These are phyloP conservation scores for Fusarium sp. DNA, from an alignment of 2,329 filamentous ascomycete species.

Conservation along the genomic window DNA sequence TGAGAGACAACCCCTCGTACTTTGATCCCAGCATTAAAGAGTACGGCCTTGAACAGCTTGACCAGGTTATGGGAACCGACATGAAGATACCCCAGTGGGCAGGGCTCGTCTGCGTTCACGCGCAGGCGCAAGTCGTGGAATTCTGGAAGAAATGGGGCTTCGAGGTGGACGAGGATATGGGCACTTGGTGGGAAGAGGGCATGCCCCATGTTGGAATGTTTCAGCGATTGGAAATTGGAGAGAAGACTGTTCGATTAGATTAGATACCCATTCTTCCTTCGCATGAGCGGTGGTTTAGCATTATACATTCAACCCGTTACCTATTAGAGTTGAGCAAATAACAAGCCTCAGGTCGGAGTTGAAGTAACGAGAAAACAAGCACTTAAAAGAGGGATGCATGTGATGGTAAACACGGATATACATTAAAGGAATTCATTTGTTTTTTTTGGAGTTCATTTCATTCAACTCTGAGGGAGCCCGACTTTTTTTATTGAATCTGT, in stretches of 20 bases:
- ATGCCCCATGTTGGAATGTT: slow-evolving; percentile 91
- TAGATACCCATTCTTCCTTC: slow-evolving; percentile 7
- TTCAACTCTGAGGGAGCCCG: slow-evolving; percentile 55
- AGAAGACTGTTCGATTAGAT: slow-evolving; percentile 45
- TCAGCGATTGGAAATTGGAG: slow-evolving; percentile 55
- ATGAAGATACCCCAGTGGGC: slow-evolving; percentile 68
- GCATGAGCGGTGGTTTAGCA: slow-evolving; percentile 1
- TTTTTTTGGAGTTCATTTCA: slow-evolving; percentile 45
- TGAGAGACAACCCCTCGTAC: slow-evolving; percentile 66
- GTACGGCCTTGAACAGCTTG: slow-evolving; percentile 57
- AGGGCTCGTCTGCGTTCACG: slow-evolving; percentile 82
- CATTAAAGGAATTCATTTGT: slow-evolving; percentile 12
- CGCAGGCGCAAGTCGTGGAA: slow-evolving; percentile 72
- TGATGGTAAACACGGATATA: slow-evolving; percentile 9
- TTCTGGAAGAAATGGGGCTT: slow-evolving; percentile 82
- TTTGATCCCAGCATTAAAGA: slow-evolving; percentile 63
- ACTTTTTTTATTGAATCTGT: slow-evolving; percentile 58
- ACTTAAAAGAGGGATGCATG: background rate
- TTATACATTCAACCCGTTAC: background rate
- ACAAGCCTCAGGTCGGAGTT: background rate
- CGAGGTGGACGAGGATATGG: slow-evolving; percentile 75
- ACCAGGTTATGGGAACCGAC: slow-evolving; percentile 52
- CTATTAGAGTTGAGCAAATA: background rate
- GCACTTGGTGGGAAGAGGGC: slow-evolving; percentile 84
- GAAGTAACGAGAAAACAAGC: background rate